These are phyloP conservation scores for Coccomyxa subellipsoidea DNA, from an alignment of 163 green algal species.

Conservation along the genomic window DNA sequence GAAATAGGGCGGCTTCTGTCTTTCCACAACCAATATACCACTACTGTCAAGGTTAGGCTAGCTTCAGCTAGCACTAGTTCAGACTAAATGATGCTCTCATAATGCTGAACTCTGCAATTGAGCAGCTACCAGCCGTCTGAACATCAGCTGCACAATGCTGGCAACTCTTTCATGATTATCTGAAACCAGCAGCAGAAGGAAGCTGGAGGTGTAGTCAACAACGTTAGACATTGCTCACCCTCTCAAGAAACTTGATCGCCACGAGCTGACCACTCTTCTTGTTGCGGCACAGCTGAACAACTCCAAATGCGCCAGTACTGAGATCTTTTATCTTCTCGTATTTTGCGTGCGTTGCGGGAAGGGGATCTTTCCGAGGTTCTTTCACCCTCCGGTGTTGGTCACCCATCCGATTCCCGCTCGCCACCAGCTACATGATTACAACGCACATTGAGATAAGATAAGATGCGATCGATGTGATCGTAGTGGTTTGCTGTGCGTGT, in stretches of 20 bases:
- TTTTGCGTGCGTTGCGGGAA: background rate
- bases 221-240: slow-evolving; percentile 38
- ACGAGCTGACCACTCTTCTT: slow-evolving; percentile 66
- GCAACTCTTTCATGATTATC: too few relatives aligned
- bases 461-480: background rate
- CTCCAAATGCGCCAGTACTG: slow-evolving; percentile 14
- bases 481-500: too few relatives aligned
- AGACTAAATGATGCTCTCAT: too few relatives aligned
- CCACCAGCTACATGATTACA: background rate
- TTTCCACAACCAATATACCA: too few relatives aligned
- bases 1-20: too few relatives aligned
- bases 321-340: slow-evolving; percentile 19
- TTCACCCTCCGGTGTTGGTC: background rate
- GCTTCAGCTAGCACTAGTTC: too few relatives aligned
- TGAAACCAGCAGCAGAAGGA: too few relatives aligned
- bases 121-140: too few relatives aligned
- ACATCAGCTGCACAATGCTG: too few relatives aligned
- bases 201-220: background rate
- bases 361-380: background rate
- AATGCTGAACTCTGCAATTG: too few relatives aligned
- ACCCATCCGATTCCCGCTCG: background rate
- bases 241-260: slow-evolving; percentile 91
- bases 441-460: background rate
- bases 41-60: too few relatives aligned
- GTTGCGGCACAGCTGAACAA: slow-evolving; percentile 18